Evolutionary conservation across 2,329 filamentous ascomycete genomes (phyloP).

Genomic region (Colletotrichum kahawae): DNA sequence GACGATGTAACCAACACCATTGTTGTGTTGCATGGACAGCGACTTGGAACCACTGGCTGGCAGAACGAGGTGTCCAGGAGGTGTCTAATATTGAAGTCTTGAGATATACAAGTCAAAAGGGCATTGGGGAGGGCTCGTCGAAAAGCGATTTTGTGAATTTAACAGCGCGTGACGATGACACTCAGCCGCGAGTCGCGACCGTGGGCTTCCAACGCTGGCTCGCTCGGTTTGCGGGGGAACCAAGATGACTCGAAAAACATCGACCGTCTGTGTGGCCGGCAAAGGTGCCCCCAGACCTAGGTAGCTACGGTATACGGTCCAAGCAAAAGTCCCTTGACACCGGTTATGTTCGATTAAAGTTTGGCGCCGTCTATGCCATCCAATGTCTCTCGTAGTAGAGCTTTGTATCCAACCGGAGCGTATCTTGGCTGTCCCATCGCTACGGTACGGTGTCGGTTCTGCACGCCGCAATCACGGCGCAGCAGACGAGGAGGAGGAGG

Average conservation of each 20-base stretch:
- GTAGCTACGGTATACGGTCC: neutral
- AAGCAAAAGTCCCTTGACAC: conserved; percentile 6
- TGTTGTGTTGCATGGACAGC: neutral
- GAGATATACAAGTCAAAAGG: neutral
- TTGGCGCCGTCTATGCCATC: conserved; percentile 12
- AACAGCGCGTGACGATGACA: neutral
- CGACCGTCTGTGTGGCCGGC: neutral
- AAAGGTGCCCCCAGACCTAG: neutral
- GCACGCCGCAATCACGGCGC: neutral
- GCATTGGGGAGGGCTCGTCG: neutral
- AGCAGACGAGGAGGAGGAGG: neutral
- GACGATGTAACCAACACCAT: neutral
- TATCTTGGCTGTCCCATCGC: neutral
- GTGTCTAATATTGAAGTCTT: neutral
- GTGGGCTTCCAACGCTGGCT: neutral
- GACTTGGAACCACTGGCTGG: neutral
- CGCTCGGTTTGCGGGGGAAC: neutral
- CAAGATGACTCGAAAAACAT: neutral
- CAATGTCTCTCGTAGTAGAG: neutral
- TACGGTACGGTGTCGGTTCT: neutral
- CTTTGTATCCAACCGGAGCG: neutral
- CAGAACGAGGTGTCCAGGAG: neutral
- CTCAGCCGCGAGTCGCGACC: neutral
- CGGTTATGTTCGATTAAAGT: conserved; percentile 19
- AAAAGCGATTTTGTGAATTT: neutral